Conservation (phyloP, 192 early-diverging fungal species). For the Podila epigama region DNA sequence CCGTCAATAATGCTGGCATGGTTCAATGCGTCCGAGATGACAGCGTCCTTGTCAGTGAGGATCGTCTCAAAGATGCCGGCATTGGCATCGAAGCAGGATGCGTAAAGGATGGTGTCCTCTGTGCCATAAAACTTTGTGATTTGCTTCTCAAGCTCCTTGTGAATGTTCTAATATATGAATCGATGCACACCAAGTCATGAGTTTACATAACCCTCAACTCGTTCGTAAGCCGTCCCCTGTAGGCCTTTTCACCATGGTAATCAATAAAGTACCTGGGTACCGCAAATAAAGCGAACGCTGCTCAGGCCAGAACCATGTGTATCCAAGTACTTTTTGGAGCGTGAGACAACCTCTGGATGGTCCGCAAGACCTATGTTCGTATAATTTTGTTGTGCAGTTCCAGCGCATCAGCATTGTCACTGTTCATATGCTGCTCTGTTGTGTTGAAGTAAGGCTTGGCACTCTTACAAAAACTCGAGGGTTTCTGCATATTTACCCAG, state of each 20-base stretch:
- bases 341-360: conserved; percentile 60
- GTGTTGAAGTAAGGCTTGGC: conserved; percentile 27
- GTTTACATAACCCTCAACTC: no score
- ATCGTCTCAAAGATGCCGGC: conserved; percentile 73
- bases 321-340: conserved; percentile 59
- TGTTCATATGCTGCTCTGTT: background rate
- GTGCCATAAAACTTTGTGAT: conserved; percentile 66
- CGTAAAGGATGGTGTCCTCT: conserved; percentile 70
- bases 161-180: conserved; percentile 54
- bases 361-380: conserved; percentile 52
- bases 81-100: conserved; percentile 77
- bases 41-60: conserved; percentile 64
- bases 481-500: conserved; percentile 53
- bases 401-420: background rate
- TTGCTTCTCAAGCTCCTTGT: conserved; percentile 68
- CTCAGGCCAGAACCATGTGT: conserved; percentile 69
- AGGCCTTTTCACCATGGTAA: background rate
- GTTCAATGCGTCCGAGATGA: conserved; percentile 92
- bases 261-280: conserved; percentile 56
- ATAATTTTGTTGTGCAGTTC: no score
- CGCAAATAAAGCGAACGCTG: conserved; percentile 77
- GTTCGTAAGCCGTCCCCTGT: background rate
- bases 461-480: no score
- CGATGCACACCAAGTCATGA: conserved; percentile 77
- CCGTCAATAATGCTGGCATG: conserved; percentile 98